These are phyloP conservation scores for Russula sp. DNA, from an alignment of 768 basidiomycete genomes.

Conservation along the genomic window DNA sequence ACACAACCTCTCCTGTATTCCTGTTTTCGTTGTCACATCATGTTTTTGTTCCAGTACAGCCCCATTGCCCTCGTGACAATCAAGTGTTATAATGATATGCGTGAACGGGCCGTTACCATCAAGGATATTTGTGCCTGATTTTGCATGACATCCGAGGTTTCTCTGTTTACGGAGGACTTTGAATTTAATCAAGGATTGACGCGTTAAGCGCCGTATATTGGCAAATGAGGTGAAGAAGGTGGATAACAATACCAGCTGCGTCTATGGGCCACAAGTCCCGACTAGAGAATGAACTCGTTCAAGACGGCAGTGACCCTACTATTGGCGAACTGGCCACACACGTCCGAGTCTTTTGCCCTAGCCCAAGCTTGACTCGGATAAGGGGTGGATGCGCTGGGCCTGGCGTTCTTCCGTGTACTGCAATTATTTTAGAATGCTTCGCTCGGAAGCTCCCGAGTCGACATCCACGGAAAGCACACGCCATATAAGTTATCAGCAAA, in stretches of 20 bases:
- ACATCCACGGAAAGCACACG: not conserved
- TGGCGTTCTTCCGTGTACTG: too few relatives aligned
- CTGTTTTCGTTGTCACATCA: conserved; percentile 19
- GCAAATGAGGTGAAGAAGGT: not conserved
- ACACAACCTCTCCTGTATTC: conserved; percentile 19
- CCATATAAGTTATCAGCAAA: too few relatives aligned
- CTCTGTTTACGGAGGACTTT: not conserved
- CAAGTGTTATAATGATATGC: conserved; percentile 17
- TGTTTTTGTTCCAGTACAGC: conserved; percentile 18
- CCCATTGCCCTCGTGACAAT: conserved; percentile 18
- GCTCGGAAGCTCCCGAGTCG: not conserved
- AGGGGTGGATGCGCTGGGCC: too few relatives aligned
- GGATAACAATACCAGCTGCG: not conserved
- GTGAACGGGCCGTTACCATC: not conserved
- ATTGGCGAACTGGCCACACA: not conserved
- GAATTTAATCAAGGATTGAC: not conserved
- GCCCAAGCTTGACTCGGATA: too few relatives aligned
- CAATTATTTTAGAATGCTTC: too few relatives aligned
- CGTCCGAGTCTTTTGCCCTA: too few relatives aligned
- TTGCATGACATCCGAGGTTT: not conserved
- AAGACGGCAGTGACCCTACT: not conserved
- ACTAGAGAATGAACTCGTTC: too few relatives aligned
- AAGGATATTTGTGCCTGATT: not conserved
- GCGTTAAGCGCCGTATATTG: not conserved
- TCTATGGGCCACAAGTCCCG: too few relatives aligned